Evolutionary conservation across 2,329 filamentous ascomycete species (phyloP), one percentile per base, ranked within the genome.

Genomic region (Dryadomyces quercus-mongolicae): DNA sequence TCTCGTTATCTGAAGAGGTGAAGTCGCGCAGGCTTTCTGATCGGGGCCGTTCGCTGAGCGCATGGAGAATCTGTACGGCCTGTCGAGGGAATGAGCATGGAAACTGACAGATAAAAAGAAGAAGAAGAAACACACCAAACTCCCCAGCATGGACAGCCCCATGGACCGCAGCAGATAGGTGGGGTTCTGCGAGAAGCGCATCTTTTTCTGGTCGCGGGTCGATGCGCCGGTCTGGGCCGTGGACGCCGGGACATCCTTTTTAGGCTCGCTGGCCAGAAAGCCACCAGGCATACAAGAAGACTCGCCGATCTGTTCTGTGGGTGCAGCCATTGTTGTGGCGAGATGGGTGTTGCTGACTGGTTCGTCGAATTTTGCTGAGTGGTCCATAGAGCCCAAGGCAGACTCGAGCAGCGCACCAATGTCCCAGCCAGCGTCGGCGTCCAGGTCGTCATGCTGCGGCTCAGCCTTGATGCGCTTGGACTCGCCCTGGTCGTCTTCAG

Each of bases 21-120:
- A 68, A 57, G 21, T 65, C 61, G 4, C 59, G 50, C 13, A 66
- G 60, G 7, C 63, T 64, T 40, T 65, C 65, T 31, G 60, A 55
- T 21, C 64, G 63, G 0, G 65, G 59, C 51, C 67, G 63, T 47
- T 69, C 66, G 9, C 65, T 67, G 20, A 70, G 60, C 18, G 66
- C 62, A 38, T 70, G 60, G 7, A 71, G 59, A 18, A 70, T 65
- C 59, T 71, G 68, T 3, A 70, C 65, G 6, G 69, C 67, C 59
- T 66, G 38, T 16, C n/a, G 18, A 22, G 34, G 16, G 20, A 40
- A 40, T 4, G 10, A 40, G 15, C 36, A 40, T 36, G 15, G 8
- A 4, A 46, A 12, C 22, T 46, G n/a, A 12, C 3, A 46, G 13
- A 12, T 46, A 4, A n/a, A 36, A 36, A 31, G 6, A 2, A 2